Base-by-base conservation (phyloP, 805 yeast species). In the Blastobotrys robertii region DNA sequence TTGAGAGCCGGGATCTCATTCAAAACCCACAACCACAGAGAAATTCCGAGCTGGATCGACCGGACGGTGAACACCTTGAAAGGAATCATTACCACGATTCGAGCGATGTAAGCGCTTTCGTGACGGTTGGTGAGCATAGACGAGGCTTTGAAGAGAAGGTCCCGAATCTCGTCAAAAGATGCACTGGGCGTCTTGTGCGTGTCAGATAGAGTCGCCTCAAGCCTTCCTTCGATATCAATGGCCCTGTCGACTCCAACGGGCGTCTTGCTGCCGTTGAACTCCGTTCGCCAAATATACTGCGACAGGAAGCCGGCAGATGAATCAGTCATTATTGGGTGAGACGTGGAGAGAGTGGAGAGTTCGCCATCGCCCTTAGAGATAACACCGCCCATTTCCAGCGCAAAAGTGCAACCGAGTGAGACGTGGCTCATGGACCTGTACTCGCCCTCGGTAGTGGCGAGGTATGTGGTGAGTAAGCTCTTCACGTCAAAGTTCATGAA, bases 391-490 rank as follows among this genome's bases (percentile, higher is more conserved):
- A 86, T 74, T 50, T 84, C 92, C 45, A 88, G 66, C 0, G 98
- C 97, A 69, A 90, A 84, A 0, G 94, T 80, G 39, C 87, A 81
- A 43, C 97, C 97, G 54, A 73, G 79, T 44, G 83, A 80, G 34
- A 84, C 72, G 53, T 65, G 52, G 60, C 71, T 50, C 59, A 57
- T 49, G 55, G 63, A 48, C 53, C 64, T 44, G 53, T 58, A 45
- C 12, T 55, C 60, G 19, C 68, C 65, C 50, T 64, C 51, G 4
- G 22, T 34, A 25, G 67, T 71, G 1, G 85, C 71, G 3, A 87
- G 75, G 55, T 90, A 92, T 0, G 81, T 68, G 54, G 84, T 92
- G 38, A 92, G 67, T 49, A 90, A 67, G 36, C 86, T 76, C 59
- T 84, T 87, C 58, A 83, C 73, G 53, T 88, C 95, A 40, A 76